Base-by-base conservation (phyloP, 768 basidiomycete genomes). In the Calocera cornea region DNA sequence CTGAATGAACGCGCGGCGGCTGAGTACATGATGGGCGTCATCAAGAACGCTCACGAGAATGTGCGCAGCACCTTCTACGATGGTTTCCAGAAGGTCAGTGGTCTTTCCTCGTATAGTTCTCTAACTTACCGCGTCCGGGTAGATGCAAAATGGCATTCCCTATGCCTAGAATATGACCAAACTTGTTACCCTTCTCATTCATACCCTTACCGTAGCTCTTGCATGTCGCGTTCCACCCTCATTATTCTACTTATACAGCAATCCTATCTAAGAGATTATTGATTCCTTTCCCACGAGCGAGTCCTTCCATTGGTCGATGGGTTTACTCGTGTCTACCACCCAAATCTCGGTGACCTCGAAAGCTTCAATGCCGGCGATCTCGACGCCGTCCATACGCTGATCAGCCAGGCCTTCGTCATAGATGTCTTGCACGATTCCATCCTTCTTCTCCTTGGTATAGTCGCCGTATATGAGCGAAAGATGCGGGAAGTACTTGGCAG, bases 41-140 rank as follows among this genome's bases (percentile, higher is more conserved):
- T 97, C 63, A 85, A 85, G 69, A 95, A 98, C 73, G 97, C 97
- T 0, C 90, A 95, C 73, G 95, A 97, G 79, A 98, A 98, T 75
- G 83, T 92, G 67, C 81, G 95, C 72, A 93, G 90, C 73, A 93
- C 89, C 7, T 89, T 89, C 0, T 98, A 99, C 73, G 97, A 98
- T 73, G 92, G 94, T 74, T 99, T 95, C 80, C 94, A 97, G 77
- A 78, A 90, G 76, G 90, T 91, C 70, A 75, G 89, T 76, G 54
- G 5, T 12, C 14, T 34, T 2, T 5, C 12, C 11, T 54, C 27
- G 29, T n/a, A 36, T 36, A n/a, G 17, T 24, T 17, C 38, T 64
- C 67, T 50, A 60, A 31, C 24, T 54, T 63, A 64, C n/a, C 22
- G n/a, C 44, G 17, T 64, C 16, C 41, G 22, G 14, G 5, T 41